Evolutionary conservation across 495 filamentous ascomycete species (phyloP), one percentile per base, ranked within the genome.

Genomic region (Lepidopterella palustris): DNA sequence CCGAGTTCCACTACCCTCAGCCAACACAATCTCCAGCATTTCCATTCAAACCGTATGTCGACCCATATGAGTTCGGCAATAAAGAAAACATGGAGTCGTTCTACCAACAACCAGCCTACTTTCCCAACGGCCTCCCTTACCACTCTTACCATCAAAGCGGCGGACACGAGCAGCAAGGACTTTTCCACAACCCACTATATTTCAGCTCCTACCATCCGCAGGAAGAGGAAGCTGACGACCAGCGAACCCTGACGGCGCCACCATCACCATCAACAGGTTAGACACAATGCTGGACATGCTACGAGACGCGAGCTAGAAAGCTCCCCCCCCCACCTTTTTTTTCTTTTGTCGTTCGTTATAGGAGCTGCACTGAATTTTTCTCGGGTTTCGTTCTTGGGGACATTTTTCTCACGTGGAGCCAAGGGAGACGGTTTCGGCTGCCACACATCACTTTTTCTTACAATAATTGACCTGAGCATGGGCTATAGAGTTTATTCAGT

Each of bases 191-290:
- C 24, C 51, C 35, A 21, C 15, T 62, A 9, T 52, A 54, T 4
- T 65, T 66, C 51, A n/a, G 13, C 8, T 25, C 40, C 20, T 45
- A 57, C 24, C 62, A 60, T 18, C 62, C 47, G 35, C 48, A 64
- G 0, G 21, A 57, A 21, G 58, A 64, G 20, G 66, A 58, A 20
- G 45, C 27, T 26, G 66, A 68, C 55, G 62, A 68, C 40, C 29
- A 68, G 24, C 66, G 66, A 20, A 68, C 66, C 31, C 26, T 68
- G 28, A 68, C 66, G 21, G 66, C 66, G 32, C 62, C 66, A 15
- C 65, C 65, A 11, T 68, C 65, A 10, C 65, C 65, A 59, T 64
- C 58, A 61, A 54, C 65, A n/a, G 50, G 21, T 31, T 64, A 68
- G 51, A 51, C 40, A 18, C 25, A 49, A 24, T 45, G 49, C 59